phyloP scores from a whole-genome alignment of 2,329 filamentous ascomycete genomes.

The Piedraia hortae region DNA sequence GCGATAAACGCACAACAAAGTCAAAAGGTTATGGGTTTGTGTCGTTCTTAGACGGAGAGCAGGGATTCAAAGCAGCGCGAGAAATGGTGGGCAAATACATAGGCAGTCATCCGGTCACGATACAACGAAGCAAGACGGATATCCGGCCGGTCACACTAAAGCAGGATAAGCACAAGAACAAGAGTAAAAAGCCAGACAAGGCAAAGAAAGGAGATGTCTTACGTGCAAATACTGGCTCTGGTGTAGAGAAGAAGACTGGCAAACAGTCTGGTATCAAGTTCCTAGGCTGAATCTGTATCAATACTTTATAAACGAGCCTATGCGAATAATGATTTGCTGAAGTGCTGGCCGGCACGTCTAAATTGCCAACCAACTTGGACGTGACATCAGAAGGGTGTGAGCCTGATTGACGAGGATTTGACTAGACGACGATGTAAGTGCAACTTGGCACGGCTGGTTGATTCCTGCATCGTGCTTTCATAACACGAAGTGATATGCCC shows the following conservation, averaged over 20 bases:
- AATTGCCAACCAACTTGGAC: no score
- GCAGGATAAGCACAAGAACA: slow-evolving; percentile 14
- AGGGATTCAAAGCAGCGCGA: slow-evolving; percentile 85
- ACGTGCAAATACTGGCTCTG: slow-evolving; percentile 12
- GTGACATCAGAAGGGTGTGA: no score
- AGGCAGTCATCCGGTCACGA: slow-evolving; percentile 57
- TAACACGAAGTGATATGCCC: no score
- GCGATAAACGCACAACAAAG: slow-evolving; percentile 89
- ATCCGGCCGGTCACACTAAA: slow-evolving; percentile 46
- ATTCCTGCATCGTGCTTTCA: no score
- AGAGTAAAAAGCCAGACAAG: slow-evolving; percentile 12
- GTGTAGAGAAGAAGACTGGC: slow-evolving; percentile 10
- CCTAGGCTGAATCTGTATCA: slow-evolving; percentile 6
- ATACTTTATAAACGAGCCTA: no score
- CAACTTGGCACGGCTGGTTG: no score
- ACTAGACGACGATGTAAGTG: no score
- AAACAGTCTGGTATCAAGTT: slow-evolving; percentile 7
- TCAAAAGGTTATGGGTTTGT: slow-evolving; percentile 93
- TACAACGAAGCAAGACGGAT: slow-evolving; percentile 75
- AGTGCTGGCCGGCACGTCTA: no score
- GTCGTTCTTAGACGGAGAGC: slow-evolving; percentile 79
- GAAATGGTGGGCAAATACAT: slow-evolving; percentile 99
- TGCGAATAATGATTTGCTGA: no score
- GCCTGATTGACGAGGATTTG: no score
- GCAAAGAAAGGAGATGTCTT: slow-evolving; percentile 12